Conservation (phyloP, 2,329 filamentous ascomycete genomes). For the Saccharata proteae region DNA sequence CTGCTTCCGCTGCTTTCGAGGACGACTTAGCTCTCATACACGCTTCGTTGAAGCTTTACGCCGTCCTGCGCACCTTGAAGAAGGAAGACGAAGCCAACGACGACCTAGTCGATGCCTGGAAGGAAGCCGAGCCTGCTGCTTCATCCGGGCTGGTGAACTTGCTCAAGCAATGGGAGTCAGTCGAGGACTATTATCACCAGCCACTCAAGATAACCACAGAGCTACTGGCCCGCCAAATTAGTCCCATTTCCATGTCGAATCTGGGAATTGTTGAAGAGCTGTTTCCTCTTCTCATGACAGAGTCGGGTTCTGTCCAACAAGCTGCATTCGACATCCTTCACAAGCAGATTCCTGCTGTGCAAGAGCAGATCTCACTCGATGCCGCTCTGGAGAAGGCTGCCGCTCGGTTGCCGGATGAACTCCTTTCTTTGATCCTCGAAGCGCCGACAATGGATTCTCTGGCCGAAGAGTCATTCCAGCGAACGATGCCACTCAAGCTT, state of each 20-base stretch:
- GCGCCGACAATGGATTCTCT: slow-evolving; percentile 60
- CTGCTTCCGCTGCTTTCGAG: background rate
- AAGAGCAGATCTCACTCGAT: slow-evolving; percentile 75
- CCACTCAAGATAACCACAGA: slow-evolving; percentile 66
- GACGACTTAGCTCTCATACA: slow-evolving; percentile 35
- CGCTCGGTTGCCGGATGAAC: slow-evolving; percentile 67
- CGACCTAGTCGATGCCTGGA: slow-evolving; percentile 66
- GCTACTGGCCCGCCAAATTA: slow-evolving; percentile 57
- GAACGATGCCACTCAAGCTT: slow-evolving; percentile 54
- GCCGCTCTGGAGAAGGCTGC: slow-evolving; percentile 57
- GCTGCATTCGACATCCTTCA: slow-evolving; percentile 73
- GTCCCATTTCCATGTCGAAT: slow-evolving; percentile 48
- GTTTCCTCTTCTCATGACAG: slow-evolving; percentile 64
- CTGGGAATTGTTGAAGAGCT: slow-evolving; percentile 55
- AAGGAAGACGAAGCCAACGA: slow-evolving; percentile 60
- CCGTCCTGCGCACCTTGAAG: slow-evolving; percentile 46
- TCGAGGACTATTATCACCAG: slow-evolving; percentile 43
- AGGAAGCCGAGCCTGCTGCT: slow-evolving; percentile 44
- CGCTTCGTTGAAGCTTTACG: slow-evolving; percentile 60
- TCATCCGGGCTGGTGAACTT: slow-evolving; percentile 49
- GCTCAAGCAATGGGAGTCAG: slow-evolving; percentile 41
- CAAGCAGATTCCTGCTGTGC: slow-evolving; percentile 60
- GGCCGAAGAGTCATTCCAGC: slow-evolving; percentile 50
- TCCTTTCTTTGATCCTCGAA: slow-evolving; percentile 72
- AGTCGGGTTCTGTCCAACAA: slow-evolving; percentile 63